Base-by-base conservation (phyloP, 2,329 filamentous ascomycete genomes). In the Raffaelea deltoideospora region DNA sequence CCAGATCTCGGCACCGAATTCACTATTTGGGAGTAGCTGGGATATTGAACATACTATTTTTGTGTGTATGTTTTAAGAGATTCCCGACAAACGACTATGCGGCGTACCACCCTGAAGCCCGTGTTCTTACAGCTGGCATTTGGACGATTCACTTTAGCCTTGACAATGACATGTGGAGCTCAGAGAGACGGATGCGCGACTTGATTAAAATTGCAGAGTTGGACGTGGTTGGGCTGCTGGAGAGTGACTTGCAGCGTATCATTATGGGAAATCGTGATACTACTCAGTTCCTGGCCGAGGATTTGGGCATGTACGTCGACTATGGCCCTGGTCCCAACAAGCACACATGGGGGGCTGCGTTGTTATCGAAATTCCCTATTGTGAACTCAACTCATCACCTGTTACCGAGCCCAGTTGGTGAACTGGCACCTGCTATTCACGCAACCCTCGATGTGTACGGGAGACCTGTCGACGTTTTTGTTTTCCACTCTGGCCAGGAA, bases 191-290 rank as follows among this genome's bases (percentile, higher is more conserved):
- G 44, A 92, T 94, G 76, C 80, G 84, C 40, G 79, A 95, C 61
- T 66, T 93, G 13, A 79, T 94, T 58, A 77, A 84, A 51, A 90
- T 96, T 50, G 64, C 94, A n/a, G 90, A 98, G 58, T 64, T 98
- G n/a, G 90, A 98, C 52, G 84, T 98, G 5, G 72, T 98, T 33
- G 90, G 90, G n/a, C 71, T 98, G 17, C 69, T 98, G 1, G 90
- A 98, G 58, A 82, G 80, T 1, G 90, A 98, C 54, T 70, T 84
- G 26, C 90, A 98, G 61, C 83, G 88, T 47, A 94, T 98, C 60
- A 98, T 98, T 64, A 98, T 96, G 90, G 90, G 90, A 51, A 98
- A 96, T 61, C 81, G 90, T 46, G 90, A 98, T 54, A 81, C 84
- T 9, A 95, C 90, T 1, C 90, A 96, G 54, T 92, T 84, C 59